A percentile compares a stretch with the other conserved stretches of the same genome.
Evolutionary conservation across 2,329 filamentous ascomycete genomes (phyloP).

Genomic region (Colletotrichum musicola): DNA sequence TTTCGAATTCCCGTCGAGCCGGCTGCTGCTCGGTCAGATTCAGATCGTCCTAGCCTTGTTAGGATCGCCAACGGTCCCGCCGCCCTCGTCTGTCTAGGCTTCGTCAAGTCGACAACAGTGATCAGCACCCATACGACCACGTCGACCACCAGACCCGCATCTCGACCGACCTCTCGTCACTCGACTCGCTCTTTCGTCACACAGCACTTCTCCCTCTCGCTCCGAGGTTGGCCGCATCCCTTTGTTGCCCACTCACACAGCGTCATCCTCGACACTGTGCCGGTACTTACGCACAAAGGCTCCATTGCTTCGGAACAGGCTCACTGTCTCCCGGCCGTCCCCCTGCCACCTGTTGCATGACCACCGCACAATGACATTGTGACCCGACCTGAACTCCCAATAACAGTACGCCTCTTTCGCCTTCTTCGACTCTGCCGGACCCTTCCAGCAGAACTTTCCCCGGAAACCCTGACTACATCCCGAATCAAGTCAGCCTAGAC

Average conservation of each 20-base stretch:
- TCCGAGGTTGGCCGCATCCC: slow-evolving; percentile 20
- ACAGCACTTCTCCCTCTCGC: background rate
- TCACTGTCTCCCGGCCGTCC: slow-evolving; percentile 13
- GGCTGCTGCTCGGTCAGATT: slow-evolving; percentile 31
- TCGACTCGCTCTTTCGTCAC: slow-evolving; percentile 1
- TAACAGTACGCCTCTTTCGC: slow-evolving; percentile 21
- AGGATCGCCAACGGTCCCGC: slow-evolving; percentile 30
- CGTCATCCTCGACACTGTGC: slow-evolving; percentile 36
- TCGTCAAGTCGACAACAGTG: background rate
- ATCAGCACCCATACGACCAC: slow-evolving; percentile 22
- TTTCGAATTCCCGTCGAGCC: slow-evolving; percentile 15
- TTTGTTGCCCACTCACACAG: slow-evolving; percentile 17
- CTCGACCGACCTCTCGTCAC: slow-evolving; percentile 1
- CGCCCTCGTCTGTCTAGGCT: slow-evolving; percentile 7
- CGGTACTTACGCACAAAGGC: slow-evolving; percentile 28
- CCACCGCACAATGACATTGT: slow-evolving; percentile 36
- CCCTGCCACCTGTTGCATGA: slow-evolving; percentile 21
- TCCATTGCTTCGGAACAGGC: slow-evolving; percentile 29
- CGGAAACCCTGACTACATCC: background rate
- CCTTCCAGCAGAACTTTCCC: slow-evolving; percentile 19
- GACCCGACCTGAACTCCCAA: slow-evolving; percentile 25
- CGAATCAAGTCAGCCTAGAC: background rate
- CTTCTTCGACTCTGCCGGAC: slow-evolving; percentile 25
- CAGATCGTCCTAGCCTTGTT: slow-evolving; percentile 36
- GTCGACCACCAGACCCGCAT: slow-evolving; percentile 10